Evolutionary conservation across 495 filamentous ascomycete genomes (phyloP), one percentile per base, ranked within the genome.

Genomic region (Durotheca rogersii): DNA sequence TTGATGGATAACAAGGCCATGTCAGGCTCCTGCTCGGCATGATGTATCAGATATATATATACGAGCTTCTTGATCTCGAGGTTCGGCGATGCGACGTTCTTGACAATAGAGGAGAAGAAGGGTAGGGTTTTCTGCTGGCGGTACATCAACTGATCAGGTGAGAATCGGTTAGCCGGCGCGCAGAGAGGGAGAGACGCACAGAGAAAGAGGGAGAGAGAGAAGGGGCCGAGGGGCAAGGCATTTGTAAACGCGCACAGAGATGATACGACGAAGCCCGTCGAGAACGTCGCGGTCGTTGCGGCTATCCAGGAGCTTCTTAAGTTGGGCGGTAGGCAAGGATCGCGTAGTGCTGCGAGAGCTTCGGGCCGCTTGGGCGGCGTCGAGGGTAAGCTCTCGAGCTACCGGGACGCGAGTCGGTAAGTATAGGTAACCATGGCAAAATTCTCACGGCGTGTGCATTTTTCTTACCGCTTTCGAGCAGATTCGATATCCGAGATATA

Each of bases 1-100:
- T 98, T 98, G 76, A 98, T 96, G 31, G 91, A 94, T 14, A 98
- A 78, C 7, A 98, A 79, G 36, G 94, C 91, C 20, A 96, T 86
- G 67, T 98, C 93, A 27, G 92, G 93, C 56, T 96, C 92, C 32
- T 86, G 81, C 65, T 96, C 93, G 61, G 93, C 92, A 81, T 97
- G 89, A 63, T 90, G 87, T 51, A 96, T 84, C 48, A 98, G 83
- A 67, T 95, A 96, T 65, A 96, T 95, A 75, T 97, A 96, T 47
- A 98, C 93, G 36, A 98, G 81, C 65, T 96, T 97, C 70, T 95
- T 94, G 60, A 96, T 88, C 66, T 95, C 90, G 62, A 96, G 76
- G 57, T 85, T 91, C 19, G 91, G 83, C 25, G 85, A 94, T 17
- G 92, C 90, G 17, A 95, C 88, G 58, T 96, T 96, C 73, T 98